These are phyloP conservation scores for Neonectria faginata DNA, from an alignment of 2,329 filamentous ascomycete species.

Conservation along the genomic window DNA sequence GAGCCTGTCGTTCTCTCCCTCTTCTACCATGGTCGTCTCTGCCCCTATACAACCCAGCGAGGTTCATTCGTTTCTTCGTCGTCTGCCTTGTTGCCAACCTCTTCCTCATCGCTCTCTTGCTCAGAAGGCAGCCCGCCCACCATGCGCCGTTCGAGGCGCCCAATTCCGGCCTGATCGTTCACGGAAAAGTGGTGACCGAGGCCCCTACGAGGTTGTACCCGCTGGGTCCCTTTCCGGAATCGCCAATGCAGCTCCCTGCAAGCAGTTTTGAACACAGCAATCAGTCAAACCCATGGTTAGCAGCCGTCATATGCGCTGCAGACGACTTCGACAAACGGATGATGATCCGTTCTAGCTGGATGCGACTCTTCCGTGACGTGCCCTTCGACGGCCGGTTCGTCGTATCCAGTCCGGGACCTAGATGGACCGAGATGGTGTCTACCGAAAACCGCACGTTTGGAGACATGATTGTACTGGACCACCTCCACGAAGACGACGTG, in stretches of 20 bases:
- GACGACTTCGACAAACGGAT: slow-evolving; percentile 45
- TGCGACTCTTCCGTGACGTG: slow-evolving; percentile 46
- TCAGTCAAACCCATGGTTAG: slow-evolving; percentile 42
- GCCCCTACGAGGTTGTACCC: slow-evolving; percentile 25
- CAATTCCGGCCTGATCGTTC: background rate
- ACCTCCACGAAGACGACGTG: slow-evolving; percentile 47
- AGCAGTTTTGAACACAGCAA: background rate
- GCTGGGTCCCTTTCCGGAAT: slow-evolving; percentile 42
- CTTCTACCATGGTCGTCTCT: background rate
- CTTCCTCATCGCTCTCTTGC: background rate
- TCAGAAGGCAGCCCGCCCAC: background rate
- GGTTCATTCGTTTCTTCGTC: background rate
- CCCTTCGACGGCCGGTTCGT: slow-evolving; percentile 49
- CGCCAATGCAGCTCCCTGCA: slow-evolving; percentile 34
- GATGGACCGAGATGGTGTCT: slow-evolving; percentile 43
- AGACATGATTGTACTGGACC: slow-evolving; percentile 51
- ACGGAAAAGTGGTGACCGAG: background rate
- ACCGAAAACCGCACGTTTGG: slow-evolving; percentile 50
- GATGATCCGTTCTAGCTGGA: slow-evolving; percentile 50
- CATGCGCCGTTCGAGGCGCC: slow-evolving; percentile 4
- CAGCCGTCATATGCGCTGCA: slow-evolving; percentile 47
- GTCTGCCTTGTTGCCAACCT: background rate
- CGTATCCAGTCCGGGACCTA: slow-evolving; percentile 46
- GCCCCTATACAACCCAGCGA: background rate
- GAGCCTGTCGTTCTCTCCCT: background rate